These are phyloP conservation scores for Herpetospermum pedunculosum DNA, from an alignment of 306 rosid species.

Conservation along the genomic window DNA sequence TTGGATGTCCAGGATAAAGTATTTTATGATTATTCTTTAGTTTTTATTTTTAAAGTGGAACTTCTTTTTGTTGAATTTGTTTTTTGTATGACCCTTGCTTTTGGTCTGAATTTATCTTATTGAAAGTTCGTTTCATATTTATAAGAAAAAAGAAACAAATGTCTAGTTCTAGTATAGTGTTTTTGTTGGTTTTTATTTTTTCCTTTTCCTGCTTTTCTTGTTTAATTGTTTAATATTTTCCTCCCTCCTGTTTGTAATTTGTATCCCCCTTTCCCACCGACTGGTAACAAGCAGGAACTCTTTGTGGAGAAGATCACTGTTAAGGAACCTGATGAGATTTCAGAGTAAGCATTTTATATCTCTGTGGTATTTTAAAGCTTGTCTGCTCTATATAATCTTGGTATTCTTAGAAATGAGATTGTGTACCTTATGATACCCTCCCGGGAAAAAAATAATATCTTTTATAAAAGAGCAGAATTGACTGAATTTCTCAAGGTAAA, in stretches of 20 bases:
- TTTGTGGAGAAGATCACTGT: constrained; percentile 47
- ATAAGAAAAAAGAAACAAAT: not conserved
- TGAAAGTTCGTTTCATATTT: not conserved
- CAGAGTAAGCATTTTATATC: constrained; percentile 25
- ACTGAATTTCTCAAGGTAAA: not conserved
- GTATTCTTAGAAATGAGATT: not conserved
- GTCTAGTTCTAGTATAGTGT: not conserved
- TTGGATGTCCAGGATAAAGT: not conserved
- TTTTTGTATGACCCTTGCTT: not conserved
- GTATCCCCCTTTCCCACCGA: constrained; percentile 5
- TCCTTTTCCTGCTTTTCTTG: not conserved
- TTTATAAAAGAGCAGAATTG: not conserved
- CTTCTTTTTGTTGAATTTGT: not conserved
- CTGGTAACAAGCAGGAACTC: constrained; percentile 47
- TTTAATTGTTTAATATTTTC: constrained; percentile 3
- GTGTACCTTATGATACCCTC: not conserved
- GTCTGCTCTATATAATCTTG: not conserved
- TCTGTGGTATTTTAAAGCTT: not conserved
- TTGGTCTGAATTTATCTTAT: not conserved
- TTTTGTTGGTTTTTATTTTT: not conserved
- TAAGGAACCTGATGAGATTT: constrained; percentile 31
- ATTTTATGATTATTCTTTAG: not conserved
- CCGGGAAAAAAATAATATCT: not conserved
- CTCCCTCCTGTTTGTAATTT: not conserved
- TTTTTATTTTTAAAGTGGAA: too few relatives aligned